These are phyloP conservation scores for Wickerhamomyces sp. DNA, from an alignment of 1,139 yeast genomes.

Conservation along the genomic window DNA sequence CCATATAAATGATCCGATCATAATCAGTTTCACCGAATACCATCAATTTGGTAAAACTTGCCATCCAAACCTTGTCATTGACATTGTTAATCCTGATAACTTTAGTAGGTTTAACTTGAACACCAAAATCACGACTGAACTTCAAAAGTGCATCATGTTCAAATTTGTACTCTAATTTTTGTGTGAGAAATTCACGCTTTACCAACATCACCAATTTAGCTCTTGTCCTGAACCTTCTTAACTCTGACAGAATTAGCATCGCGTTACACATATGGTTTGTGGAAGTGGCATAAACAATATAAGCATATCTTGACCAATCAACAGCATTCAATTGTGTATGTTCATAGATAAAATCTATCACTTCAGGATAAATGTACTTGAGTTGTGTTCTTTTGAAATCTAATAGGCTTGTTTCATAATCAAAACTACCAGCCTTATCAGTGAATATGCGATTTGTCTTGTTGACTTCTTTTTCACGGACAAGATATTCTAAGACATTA, in stretches of 20 bases:
- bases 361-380: conserved; percentile 5
- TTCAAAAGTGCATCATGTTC: conserved; percentile 15
- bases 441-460: no score
- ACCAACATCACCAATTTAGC: conserved; percentile 36
- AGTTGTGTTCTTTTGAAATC: conserved; percentile 5
- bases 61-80: conserved; percentile 38
- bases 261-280: conserved; percentile 36
- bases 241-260: conserved; percentile 32
- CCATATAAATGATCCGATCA: conserved; percentile 41
- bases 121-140: conserved; percentile 22
- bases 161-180: conserved; percentile 12
- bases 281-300: conserved; percentile 41
- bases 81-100: conserved; percentile 25
- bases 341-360: background rate
- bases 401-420: no score
- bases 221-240: conserved; percentile 27
- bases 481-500: no score
- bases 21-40: conserved; percentile 47
- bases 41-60: conserved; percentile 50
- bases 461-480: no score
- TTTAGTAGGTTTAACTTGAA: conserved; percentile 21
- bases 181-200: conserved; percentile 20
- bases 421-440: no score
- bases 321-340: no score
- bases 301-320: conserved; percentile 33